Conservation (phyloP, 2,329 filamentous ascomycete species). For the Xylariaceae sp. region DNA sequence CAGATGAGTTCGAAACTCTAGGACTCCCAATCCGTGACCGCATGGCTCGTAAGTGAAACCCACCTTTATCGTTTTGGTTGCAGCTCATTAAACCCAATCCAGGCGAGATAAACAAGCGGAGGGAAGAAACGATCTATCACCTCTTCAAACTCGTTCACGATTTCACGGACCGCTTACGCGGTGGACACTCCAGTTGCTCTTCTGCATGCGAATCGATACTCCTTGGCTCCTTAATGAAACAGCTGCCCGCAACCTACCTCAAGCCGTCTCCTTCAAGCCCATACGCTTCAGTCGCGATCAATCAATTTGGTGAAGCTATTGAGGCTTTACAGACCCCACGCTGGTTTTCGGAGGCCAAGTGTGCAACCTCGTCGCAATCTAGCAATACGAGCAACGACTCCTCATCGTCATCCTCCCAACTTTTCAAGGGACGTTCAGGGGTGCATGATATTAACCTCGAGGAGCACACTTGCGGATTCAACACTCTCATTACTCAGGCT, state of each 20-base stretch:
- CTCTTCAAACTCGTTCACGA: neutral
- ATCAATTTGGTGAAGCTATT: no score
- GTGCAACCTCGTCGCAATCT: no score
- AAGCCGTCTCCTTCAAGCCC: neutral
- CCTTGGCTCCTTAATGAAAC: neutral
- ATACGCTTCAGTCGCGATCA: neutral
- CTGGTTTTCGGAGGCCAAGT: no score
- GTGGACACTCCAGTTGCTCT: neutral
- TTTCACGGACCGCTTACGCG: neutral
- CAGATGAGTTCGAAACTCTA: neutral
- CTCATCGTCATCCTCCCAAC: no score
- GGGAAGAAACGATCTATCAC: neutral
- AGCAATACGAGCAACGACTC: no score
- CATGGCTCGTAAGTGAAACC: conserved; percentile 1
- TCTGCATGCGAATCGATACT: neutral
- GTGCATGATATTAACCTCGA: no score
- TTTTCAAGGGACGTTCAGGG: no score
- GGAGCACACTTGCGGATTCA: no score
- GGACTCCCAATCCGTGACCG: neutral
- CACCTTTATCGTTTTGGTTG: no score
- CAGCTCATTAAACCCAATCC: no score
- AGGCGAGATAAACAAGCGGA: neutral
- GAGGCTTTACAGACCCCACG: no score
- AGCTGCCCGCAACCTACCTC: neutral
- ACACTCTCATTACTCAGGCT: no score